These are phyloP conservation scores for Ophiostoma sp. DNA, from an alignment of 2,329 filamentous ascomycete genomes.

Conservation along the genomic window DNA sequence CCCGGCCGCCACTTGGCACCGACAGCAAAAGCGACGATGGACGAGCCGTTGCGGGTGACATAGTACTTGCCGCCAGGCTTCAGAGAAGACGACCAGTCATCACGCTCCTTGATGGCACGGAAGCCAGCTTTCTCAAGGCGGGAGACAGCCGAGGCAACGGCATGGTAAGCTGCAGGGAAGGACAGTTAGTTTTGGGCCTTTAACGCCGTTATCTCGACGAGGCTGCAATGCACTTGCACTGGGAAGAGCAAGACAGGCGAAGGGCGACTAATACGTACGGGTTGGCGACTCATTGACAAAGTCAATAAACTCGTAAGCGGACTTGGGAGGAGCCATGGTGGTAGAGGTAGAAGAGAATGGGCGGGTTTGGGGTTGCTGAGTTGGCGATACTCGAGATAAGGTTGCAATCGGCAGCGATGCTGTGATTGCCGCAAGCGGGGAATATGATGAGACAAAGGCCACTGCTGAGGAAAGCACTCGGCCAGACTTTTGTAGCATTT, in stretches of 20 bases:
- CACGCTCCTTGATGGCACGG: constrained; percentile 82
- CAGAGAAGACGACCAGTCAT: constrained; percentile 79
- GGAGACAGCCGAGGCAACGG: constrained; percentile 74
- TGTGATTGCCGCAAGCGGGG: not conserved
- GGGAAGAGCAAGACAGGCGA: not conserved
- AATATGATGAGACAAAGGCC: constrained; percentile 11
- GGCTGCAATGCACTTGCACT: not conserved
- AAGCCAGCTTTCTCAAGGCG: constrained; percentile 84
- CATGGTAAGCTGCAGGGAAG: constrained; percentile 77
- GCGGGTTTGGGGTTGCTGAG: constrained; percentile 5
- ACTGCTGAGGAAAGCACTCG: constrained; percentile 22
- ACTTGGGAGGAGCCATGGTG: constrained; percentile 54
- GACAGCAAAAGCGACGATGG: constrained; percentile 89
- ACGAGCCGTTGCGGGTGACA: constrained; percentile 88
- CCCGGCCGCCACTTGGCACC: constrained; percentile 88
- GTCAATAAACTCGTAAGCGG: constrained; percentile 81
- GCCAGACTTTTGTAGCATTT: constrained; percentile 22
- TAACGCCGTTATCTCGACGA: not conserved
- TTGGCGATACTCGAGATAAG: not conserved
- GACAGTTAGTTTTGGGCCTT: not conserved
- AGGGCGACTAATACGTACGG: constrained; percentile 57
- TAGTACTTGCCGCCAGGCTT: constrained; percentile 93
- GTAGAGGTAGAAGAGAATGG: constrained; percentile 29
- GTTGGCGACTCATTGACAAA: constrained; percentile 95
- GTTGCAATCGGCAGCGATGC: not conserved